phyloP scores from a whole-genome alignment of 129 eudicot species.

The Arctium lappa region DNA sequence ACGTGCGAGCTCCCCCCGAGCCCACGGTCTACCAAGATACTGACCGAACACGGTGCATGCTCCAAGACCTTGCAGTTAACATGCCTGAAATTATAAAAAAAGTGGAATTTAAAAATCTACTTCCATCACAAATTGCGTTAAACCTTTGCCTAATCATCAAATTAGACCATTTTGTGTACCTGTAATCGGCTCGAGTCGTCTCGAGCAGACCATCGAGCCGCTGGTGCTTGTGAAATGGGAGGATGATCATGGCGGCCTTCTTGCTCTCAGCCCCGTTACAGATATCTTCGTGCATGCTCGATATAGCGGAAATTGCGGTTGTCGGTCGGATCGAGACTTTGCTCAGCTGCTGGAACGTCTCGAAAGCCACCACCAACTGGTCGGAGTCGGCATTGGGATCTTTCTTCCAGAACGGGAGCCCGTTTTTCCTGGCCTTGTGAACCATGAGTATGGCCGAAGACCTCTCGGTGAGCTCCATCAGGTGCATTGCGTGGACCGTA shows the following conservation, averaged over 20 bases:
- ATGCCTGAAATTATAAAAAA: slow-evolving; percentile 20
- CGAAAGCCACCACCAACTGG: slow-evolving; percentile 79
- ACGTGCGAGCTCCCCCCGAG: slow-evolving; percentile 75
- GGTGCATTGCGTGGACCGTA: slow-evolving; percentile 87
- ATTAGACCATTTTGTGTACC: slow-evolving; percentile 2
- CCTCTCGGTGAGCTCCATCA: slow-evolving; percentile 88
- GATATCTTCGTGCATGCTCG: slow-evolving; percentile 82
- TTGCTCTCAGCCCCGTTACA: slow-evolving; percentile 65
- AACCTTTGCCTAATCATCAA: not conserved
- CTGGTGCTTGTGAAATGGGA: slow-evolving; percentile 83
- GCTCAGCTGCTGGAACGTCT: slow-evolving; percentile 72
- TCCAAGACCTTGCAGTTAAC: slow-evolving; percentile 73
- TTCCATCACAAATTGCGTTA: not conserved
- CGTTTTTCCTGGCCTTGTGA: slow-evolving; percentile 77
- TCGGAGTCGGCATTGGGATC: slow-evolving; percentile 27
- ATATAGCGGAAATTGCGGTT: slow-evolving; percentile 70
- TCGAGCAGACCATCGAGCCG: slow-evolving; percentile 72
- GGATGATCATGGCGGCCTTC: slow-evolving; percentile 56
- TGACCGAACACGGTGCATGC: slow-evolving; percentile 84
- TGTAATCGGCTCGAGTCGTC: slow-evolving; percentile 67
- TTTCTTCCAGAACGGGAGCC: slow-evolving; percentile 84
- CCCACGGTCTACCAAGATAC: slow-evolving; percentile 87
- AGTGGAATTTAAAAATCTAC: not conserved
- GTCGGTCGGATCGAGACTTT: slow-evolving; percentile 67
- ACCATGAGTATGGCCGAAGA: slow-evolving; percentile 93